Conservation (phyloP, 2,329 filamentous ascomycete genomes). For the Phialemonium atrogriseum region DNA sequence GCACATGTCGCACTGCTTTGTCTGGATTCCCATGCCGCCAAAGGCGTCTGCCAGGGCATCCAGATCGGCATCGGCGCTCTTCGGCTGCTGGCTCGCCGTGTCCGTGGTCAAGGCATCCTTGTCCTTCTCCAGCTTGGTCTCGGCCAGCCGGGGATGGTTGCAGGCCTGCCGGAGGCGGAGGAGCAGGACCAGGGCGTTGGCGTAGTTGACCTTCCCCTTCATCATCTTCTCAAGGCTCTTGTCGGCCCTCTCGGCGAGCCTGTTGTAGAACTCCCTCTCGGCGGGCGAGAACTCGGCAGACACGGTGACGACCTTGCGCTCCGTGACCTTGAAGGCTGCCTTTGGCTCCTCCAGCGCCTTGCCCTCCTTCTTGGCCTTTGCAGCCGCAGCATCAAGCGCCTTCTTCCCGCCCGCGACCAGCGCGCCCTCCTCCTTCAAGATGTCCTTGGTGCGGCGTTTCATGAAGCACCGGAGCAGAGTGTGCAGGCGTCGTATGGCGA, state of each 20-base stretch:
- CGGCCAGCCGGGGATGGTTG: slow-evolving; percentile 85
- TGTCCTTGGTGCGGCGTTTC: slow-evolving; percentile 96
- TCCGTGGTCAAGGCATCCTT: slow-evolving; percentile 72
- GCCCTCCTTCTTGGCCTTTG: slow-evolving; percentile 38
- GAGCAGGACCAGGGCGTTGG: slow-evolving; percentile 87
- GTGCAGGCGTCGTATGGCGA: slow-evolving; percentile 82
- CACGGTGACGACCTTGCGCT: slow-evolving; percentile 78
- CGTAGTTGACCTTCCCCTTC: slow-evolving; percentile 75
- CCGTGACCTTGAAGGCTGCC: slow-evolving; percentile 80
- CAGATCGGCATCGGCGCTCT: slow-evolving; percentile 53
- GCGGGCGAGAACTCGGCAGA: slow-evolving; percentile 68
- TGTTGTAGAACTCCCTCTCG: slow-evolving; percentile 79
- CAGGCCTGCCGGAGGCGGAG: slow-evolving; percentile 86
- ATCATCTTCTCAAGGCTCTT: slow-evolving; percentile 85
- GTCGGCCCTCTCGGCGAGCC: slow-evolving; percentile 76
- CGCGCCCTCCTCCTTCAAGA: slow-evolving; percentile 82
- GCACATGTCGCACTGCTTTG: slow-evolving; percentile 78
- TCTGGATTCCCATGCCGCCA: slow-evolving; percentile 69
- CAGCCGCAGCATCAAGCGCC: slow-evolving; percentile 27
- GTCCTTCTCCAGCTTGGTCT: slow-evolving; percentile 77
- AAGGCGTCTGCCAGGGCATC: slow-evolving; percentile 83
- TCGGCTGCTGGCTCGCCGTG: slow-evolving; percentile 38
- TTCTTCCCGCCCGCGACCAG: slow-evolving; percentile 67
- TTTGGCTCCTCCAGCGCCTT: slow-evolving; percentile 34
- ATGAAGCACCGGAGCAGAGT: slow-evolving; percentile 86